Conservation (phyloP, 352 stramenopile genomes). For the Elongisporangium anandrum region DNA sequence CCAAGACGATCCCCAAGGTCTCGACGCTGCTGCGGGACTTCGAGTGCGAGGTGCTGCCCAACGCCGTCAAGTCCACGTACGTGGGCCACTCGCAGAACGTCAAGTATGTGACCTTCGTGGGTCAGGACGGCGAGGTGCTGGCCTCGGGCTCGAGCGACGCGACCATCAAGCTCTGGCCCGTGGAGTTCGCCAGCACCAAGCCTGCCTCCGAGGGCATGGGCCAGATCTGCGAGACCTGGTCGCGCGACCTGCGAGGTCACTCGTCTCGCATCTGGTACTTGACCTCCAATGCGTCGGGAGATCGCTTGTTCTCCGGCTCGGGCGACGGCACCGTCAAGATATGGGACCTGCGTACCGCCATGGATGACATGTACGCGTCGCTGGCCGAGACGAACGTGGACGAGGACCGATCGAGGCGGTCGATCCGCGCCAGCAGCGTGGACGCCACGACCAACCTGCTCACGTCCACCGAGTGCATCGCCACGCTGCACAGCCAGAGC, state of each 20-base stretch:
- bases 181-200: constrained; percentile 35
- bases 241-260: constrained; percentile 64
- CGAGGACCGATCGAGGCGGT: constrained; percentile 28
- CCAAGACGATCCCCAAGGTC: constrained; percentile 83
- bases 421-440: background rate
- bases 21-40: constrained; percentile 81
- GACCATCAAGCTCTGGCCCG: constrained; percentile 84
- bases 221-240: constrained; percentile 48
- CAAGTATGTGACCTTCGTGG: constrained; percentile 86
- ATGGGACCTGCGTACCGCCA: constrained; percentile 70
- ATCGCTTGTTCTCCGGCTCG: constrained; percentile 72
- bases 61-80: constrained; percentile 84
- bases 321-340: constrained; percentile 84
- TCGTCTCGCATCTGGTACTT: constrained; percentile 86
- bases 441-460: constrained; percentile 4
- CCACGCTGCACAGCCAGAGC: constrained; percentile 39
- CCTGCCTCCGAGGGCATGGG: constrained; percentile 20
- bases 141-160: constrained; percentile 83
- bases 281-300: constrained; percentile 49
- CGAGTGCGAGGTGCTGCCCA: constrained; percentile 83
- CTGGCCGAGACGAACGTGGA: constrained; percentile 35
- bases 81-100: constrained; percentile 85
- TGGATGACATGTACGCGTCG: constrained; percentile 25
- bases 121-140: constrained; percentile 76
- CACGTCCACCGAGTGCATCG: constrained; percentile 42